phyloP scores from a whole-genome alignment of 2,329 filamentous ascomycete species.

The Colletotrichum cordylinicola region DNA sequence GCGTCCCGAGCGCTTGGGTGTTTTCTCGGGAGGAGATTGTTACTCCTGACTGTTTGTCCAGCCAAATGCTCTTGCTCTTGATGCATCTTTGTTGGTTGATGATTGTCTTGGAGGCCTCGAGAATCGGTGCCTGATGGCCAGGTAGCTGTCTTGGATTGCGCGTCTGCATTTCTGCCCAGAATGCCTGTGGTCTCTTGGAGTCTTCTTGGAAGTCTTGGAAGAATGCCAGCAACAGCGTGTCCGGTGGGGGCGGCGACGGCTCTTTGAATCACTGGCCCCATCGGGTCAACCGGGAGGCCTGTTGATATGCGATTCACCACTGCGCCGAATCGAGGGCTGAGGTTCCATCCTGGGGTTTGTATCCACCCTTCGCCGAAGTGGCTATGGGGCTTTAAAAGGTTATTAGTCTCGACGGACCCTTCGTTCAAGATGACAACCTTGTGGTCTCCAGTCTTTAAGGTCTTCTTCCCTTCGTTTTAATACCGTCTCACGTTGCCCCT shows the following conservation, averaged over 20 bases:
- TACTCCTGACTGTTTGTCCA: background rate
- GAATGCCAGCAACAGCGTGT: background rate
- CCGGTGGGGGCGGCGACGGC: background rate
- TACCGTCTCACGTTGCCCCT: background rate
- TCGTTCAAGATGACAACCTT: background rate
- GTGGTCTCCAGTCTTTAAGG: background rate
- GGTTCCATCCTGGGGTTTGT: background rate
- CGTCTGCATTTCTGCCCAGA: background rate
- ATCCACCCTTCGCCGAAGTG: background rate
- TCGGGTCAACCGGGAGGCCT: background rate
- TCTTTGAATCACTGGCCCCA: background rate
- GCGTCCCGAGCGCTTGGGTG: background rate
- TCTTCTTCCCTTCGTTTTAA: background rate
- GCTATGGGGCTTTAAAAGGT: background rate
- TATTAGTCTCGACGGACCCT: background rate
- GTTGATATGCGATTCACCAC: background rate
- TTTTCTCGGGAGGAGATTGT: background rate
- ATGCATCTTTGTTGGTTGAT: background rate
- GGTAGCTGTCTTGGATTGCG: slow-evolving; percentile 3
- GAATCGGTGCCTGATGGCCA: background rate
- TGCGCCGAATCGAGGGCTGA: background rate
- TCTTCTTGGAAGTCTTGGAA: background rate
- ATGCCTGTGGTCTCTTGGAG: background rate
- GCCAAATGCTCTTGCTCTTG: background rate
- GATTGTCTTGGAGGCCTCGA: background rate